phyloP scores from a whole-genome alignment of 768 basidiomycete species.

The Butyriboletus loyo region DNA sequence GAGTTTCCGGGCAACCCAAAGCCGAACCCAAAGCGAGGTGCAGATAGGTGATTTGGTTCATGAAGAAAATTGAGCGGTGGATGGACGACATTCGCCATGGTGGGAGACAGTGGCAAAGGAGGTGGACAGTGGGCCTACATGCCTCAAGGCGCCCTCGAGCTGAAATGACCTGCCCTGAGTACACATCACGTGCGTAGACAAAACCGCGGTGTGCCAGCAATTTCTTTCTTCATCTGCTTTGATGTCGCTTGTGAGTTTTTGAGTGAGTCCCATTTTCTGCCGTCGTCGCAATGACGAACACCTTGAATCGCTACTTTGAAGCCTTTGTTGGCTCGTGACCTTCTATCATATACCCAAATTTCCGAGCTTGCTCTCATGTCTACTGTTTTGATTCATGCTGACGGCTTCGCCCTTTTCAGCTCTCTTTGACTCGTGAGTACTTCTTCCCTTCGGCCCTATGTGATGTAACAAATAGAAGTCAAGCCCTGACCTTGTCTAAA shows the following conservation, averaged over 20 bases:
- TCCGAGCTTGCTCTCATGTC: slow-evolving; percentile 50
- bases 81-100: slow-evolving; percentile 72
- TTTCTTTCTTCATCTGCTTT: slow-evolving; percentile 1
- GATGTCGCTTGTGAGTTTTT: background rate
- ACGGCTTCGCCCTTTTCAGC: background rate
- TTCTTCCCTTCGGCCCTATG: slow-evolving; percentile 17
- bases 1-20: slow-evolving; percentile 55
- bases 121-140: background rate
- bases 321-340: slow-evolving; percentile 59
- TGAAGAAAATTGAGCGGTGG: slow-evolving; percentile 64
- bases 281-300: slow-evolving; percentile 54
- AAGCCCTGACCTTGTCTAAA: slow-evolving; percentile 81
- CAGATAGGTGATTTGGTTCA: slow-evolving; percentile 53
- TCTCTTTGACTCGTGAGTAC: slow-evolving; percentile 34
- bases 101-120: slow-evolving; percentile 25
- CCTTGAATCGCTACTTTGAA: slow-evolving; percentile 89
- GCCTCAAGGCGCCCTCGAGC: slow-evolving; percentile 11
- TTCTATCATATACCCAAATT: slow-evolving; percentile 86
- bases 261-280: slow-evolving; percentile 31
- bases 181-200: slow-evolving; percentile 30
- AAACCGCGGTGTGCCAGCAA: slow-evolving; percentile 10
- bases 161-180: slow-evolving; percentile 34
- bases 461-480: slow-evolving; percentile 86
- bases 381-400: slow-evolving; percentile 8
- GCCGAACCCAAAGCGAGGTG: slow-evolving; percentile 70